Evolutionary conservation across 2,329 filamentous ascomycete species (phyloP).

Genomic region (Hypoxylon sp.): DNA sequence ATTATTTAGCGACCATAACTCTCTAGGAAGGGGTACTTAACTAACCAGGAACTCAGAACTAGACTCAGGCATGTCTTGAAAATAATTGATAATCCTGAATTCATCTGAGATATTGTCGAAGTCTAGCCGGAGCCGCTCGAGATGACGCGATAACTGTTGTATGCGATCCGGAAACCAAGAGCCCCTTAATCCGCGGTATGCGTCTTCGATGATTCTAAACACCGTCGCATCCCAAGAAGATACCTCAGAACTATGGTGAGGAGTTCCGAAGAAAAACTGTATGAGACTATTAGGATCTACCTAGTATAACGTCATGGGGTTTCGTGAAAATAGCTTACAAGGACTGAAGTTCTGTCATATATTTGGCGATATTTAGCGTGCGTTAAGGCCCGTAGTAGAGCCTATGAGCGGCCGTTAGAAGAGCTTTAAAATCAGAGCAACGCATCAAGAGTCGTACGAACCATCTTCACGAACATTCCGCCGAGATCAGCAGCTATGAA

Average conservation of each 20-base stretch:
- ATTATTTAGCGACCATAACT: conserved; percentile 1
- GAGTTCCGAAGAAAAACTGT: conserved; percentile 31
- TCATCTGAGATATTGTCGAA: conserved; percentile 15
- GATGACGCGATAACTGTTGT: conserved; percentile 12
- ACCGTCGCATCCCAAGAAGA: conserved; percentile 20
- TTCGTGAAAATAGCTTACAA: conserved; percentile 15
- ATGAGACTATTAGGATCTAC: background rate
- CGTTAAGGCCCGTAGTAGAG: conserved; percentile 8
- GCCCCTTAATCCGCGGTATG: conserved; percentile 25
- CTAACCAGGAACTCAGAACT: conserved; percentile 24
- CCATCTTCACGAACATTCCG: conserved; percentile 25
- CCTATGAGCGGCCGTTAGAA: conserved; percentile 11
- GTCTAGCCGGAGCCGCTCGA: conserved; percentile 7
- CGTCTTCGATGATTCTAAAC: conserved; percentile 25
- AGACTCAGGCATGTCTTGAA: conserved; percentile 22
- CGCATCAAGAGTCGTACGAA: background rate
- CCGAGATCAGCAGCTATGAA: conserved; percentile 27
- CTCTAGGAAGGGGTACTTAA: background rate
- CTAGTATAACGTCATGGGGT: background rate
- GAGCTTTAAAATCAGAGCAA: background rate
- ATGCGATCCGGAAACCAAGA: conserved; percentile 29
- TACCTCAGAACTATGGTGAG: conserved; percentile 23
- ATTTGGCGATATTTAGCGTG: conserved; percentile 14
- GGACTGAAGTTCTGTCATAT: conserved; percentile 11
- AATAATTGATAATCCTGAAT: conserved; percentile 32